These are phyloP conservation scores for Dryadomyces sulphureus DNA, from an alignment of 2,329 filamentous ascomycete genomes.

Conservation along the genomic window DNA sequence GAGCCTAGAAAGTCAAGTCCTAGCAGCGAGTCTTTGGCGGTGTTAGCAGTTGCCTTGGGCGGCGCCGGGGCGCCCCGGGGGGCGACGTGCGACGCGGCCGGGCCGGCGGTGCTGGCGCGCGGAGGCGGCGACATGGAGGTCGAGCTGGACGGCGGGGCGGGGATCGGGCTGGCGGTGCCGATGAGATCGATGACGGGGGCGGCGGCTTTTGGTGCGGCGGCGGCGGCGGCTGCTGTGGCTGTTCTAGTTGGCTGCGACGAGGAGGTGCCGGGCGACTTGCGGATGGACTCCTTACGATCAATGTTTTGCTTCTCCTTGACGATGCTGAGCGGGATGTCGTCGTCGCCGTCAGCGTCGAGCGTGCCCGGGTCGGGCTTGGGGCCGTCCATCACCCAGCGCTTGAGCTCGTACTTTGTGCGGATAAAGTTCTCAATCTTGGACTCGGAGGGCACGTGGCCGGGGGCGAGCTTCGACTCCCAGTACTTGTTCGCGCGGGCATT, in stretches of 20 bases:
- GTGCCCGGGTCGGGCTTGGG: constrained; percentile 84
- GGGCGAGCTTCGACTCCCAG: constrained; percentile 89
- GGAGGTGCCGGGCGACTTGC: constrained; percentile 43
- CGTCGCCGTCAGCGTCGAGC: constrained; percentile 70
- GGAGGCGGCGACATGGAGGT: constrained; percentile 28
- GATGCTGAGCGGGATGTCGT: constrained; percentile 54
- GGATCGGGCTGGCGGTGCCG: constrained; percentile 60
- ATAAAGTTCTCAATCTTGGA: constrained; percentile 99
- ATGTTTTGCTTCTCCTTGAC: constrained; percentile 53
- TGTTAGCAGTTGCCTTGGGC: constrained; percentile 36
- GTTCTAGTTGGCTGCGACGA: constrained; percentile 15
- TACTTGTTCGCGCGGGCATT: constrained; percentile 96
- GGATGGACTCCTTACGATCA: constrained; percentile 40
- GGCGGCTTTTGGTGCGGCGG: constrained; percentile 10
- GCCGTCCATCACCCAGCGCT: constrained; percentile 99
- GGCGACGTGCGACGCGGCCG: constrained; percentile 39
- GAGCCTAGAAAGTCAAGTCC: constrained; percentile 86
- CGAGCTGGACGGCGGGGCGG: too few relatives aligned
- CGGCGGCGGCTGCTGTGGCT: neutral
- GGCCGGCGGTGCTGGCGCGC: constrained; percentile 64
- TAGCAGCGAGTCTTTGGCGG: constrained; percentile 74
- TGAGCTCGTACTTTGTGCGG: constrained; percentile 95
- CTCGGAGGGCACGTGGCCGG: constrained; percentile 86
- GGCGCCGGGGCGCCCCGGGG: constrained; percentile 51
- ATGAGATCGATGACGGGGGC: constrained; percentile 53